Conservation (phyloP, 78 protist species). For the Dictyostelium citrinum region DNA sequence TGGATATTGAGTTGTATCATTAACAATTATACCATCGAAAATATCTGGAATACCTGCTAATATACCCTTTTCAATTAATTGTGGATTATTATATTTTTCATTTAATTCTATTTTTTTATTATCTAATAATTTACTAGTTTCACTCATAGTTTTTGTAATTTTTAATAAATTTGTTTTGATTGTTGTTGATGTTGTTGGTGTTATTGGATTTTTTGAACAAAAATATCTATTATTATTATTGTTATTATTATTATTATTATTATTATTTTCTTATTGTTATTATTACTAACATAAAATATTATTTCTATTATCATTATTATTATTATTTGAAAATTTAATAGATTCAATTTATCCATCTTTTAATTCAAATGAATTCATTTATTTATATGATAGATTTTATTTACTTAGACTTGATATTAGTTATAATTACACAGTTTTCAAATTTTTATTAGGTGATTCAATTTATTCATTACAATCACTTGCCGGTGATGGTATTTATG, state of each 20-base stretch:
- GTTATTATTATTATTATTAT: not conserved
- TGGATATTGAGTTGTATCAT: constrained; percentile 36
- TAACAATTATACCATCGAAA: constrained; percentile 55
- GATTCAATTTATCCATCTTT: not conserved
- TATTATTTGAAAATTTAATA: no score
- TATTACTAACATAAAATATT: no score
- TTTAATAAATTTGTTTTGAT: not conserved
- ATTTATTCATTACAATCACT: not conserved
- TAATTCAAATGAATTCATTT: not conserved
- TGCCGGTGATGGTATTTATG: not conserved
- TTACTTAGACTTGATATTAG: not conserved
- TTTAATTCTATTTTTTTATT: not conserved
- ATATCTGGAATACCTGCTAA: constrained; percentile 57
- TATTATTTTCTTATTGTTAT: no score
- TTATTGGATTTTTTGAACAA: not conserved
- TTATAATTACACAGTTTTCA: not conserved
- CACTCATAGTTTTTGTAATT: not conserved
- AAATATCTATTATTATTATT: not conserved
- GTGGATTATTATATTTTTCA: not conserved
- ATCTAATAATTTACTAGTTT: not conserved
- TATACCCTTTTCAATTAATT: not conserved
- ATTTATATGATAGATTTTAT: not conserved
- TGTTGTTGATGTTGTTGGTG: not conserved
- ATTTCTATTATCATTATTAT: no score
- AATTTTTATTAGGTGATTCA: not conserved